phyloP scores from a whole-genome alignment of 169 alveolate species.

The Eimeria sp. region DNA sequence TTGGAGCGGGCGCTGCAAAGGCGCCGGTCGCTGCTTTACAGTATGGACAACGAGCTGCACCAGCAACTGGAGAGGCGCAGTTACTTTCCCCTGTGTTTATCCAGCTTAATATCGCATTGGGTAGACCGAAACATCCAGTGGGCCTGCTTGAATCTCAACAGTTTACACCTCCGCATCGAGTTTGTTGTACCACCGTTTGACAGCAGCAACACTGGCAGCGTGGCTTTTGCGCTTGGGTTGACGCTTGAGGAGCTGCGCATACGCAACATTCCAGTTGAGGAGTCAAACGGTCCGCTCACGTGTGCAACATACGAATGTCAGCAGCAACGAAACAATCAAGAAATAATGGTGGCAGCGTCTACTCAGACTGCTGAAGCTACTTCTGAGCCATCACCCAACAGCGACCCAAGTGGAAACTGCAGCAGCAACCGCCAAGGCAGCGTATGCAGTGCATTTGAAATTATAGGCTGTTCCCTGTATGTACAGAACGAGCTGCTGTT shows the following conservation, averaged over 20 bases:
- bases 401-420: conserved; percentile 1
- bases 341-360: background rate
- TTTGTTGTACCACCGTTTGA: background rate
- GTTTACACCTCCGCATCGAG: conserved; percentile 41
- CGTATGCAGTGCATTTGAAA: conserved; percentile 27
- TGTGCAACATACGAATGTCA: background rate
- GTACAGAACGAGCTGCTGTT: conserved; percentile 62
- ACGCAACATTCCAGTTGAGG: conserved; percentile 38
- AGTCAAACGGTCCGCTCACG: background rate
- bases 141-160: conserved; percentile 14
- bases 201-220: background rate
- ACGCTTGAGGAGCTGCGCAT: conserved; percentile 26
- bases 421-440: conserved; percentile 6
- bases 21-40: conserved; percentile 63
- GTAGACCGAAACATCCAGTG: conserved; percentile 50
- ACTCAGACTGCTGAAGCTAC: background rate
- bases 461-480: conserved; percentile 21
- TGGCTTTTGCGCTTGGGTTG: conserved; percentile 40
- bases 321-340: background rate
- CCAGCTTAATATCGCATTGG: conserved; percentile 30
- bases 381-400: background rate
- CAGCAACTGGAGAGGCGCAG: conserved; percentile 17
- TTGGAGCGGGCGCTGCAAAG: conserved; percentile 53
- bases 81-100: background rate
- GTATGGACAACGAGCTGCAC: conserved; percentile 42